Evolutionary conservation across 768 basidiomycete genomes (phyloP).

Genomic region (Kwoniella botswanensis): DNA sequence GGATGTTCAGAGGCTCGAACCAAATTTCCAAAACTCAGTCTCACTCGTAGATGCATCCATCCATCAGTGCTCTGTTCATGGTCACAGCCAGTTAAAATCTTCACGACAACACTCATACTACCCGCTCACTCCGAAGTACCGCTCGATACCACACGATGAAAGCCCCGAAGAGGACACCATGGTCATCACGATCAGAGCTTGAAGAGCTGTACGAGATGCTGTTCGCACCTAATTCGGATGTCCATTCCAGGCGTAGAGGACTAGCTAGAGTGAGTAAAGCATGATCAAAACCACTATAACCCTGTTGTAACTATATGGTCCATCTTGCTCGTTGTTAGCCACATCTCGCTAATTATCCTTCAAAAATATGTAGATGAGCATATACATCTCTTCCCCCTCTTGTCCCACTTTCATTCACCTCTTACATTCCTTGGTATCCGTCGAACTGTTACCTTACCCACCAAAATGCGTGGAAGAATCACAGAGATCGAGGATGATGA

Average conservation of each 20-base stretch:
- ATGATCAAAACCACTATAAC: too few relatives aligned
- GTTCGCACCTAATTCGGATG: constrained; percentile 45
- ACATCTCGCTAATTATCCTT: background rate
- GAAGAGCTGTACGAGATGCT: constrained; percentile 53
- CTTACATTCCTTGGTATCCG: constrained; percentile 49
- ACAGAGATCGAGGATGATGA: constrained; percentile 70
- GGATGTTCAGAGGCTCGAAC: background rate
- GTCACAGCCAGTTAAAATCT: background rate
- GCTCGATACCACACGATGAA: constrained; percentile 28
- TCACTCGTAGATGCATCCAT: background rate
- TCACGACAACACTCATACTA: background rate
- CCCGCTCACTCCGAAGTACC: background rate
- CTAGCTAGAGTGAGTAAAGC: constrained; percentile 50
- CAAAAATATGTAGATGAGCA: constrained; percentile 40
- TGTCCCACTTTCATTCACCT: constrained; percentile 55
- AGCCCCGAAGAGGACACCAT: constrained; percentile 48
- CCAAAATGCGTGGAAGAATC: constrained; percentile 19
- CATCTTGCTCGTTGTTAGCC: background rate
- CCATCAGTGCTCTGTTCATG: background rate
- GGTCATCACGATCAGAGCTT: constrained; percentile 47
- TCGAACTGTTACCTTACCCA: constrained; percentile 43
- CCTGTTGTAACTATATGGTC: background rate
- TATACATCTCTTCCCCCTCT: constrained; percentile 52
- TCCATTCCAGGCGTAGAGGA: constrained; percentile 26
- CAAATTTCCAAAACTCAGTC: background rate